Conservation (phyloP, 371 early-diverging fungal species). For the Syncephalastrum racemosum region DNA sequence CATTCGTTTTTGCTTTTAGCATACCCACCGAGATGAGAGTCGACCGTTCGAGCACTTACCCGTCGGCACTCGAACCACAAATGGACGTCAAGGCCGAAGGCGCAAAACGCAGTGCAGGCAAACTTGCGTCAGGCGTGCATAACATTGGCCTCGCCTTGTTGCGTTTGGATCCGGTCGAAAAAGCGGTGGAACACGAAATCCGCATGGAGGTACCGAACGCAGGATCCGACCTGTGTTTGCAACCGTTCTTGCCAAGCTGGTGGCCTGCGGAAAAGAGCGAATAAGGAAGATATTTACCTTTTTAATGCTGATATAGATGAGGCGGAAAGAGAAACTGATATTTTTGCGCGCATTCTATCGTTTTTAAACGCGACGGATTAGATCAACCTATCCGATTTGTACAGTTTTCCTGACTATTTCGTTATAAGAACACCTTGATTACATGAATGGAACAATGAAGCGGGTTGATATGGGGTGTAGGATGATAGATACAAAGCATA, state of each 20-base stretch:
- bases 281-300: neutral
- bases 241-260: slow-evolving; percentile 60
- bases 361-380: too few relatives aligned
- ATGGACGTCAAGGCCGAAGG: slow-evolving; percentile 49
- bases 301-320: neutral
- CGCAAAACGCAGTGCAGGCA: slow-evolving; percentile 56
- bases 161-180: slow-evolving; percentile 72
- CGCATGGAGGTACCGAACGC: slow-evolving; percentile 38
- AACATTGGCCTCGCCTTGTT: slow-evolving; percentile 89
- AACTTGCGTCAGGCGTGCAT: slow-evolving; percentile 61
- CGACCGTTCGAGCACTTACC: slow-evolving; percentile 22
- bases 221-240: slow-evolving; percentile 28
- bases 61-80: slow-evolving; percentile 42
- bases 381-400: too few relatives aligned
- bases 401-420: too few relatives aligned
- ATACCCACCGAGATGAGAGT: slow-evolving; percentile 35
- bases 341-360: too few relatives aligned
- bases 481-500: too few relatives aligned
- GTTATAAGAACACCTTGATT: too few relatives aligned
- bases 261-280: slow-evolving; percentile 38
- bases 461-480: too few relatives aligned
- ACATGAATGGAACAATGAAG: too few relatives aligned
- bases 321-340: too few relatives aligned
- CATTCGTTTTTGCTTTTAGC: slow-evolving; percentile 21
- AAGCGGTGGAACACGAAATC: slow-evolving; percentile 14